A percentile compares a stretch with the other conserved stretches of the same genome.
These are phyloP conservation scores for Strobilomyces dryophilus DNA, from an alignment of 768 basidiomycete species.

Conservation along the genomic window DNA sequence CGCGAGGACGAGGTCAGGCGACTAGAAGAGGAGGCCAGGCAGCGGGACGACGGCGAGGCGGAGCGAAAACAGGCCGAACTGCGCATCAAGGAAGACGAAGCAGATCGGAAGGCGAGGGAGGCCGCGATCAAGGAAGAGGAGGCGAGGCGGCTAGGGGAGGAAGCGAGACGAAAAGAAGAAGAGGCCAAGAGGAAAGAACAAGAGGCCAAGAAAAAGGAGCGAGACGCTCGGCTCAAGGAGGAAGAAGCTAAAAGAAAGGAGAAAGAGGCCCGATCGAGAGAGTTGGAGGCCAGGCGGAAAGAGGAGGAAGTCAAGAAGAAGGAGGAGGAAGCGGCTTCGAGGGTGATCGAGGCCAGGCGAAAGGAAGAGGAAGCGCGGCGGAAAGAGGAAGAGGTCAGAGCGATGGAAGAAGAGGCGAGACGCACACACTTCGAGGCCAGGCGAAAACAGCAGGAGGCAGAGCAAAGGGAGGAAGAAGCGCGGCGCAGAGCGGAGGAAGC, in stretches of 20 bases:
- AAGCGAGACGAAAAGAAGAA: conserved; percentile 22
- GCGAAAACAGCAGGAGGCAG: conserved; percentile 28
- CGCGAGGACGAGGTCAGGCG: conserved; percentile 28
- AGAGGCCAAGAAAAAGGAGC: conserved; percentile 26
- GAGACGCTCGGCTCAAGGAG: conserved; percentile 16
- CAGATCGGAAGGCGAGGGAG: conserved; percentile 27
- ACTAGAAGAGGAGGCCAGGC: conserved; percentile 26
- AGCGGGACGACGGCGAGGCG: conserved; percentile 22
- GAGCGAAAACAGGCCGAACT: conserved; percentile 27
- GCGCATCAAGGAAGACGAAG: conserved; percentile 32
- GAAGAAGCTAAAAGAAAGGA: conserved; percentile 30
- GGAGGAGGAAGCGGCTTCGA: conserved; percentile 27
- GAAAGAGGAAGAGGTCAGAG: conserved; percentile 26
- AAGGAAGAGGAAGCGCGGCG: conserved; percentile 29
- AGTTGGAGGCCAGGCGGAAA: conserved; percentile 19
- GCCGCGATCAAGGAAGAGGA: conserved; percentile 19
- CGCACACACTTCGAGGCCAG: conserved; percentile 30
- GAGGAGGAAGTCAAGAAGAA: conserved; percentile 20
- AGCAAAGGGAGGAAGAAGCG: conserved; percentile 30
- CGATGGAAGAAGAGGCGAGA: conserved; percentile 21
- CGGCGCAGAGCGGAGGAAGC: conserved; percentile 25
- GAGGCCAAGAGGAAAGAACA: conserved; percentile 29
- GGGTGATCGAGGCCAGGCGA: conserved; percentile 24
- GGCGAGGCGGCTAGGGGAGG: conserved; percentile 22
- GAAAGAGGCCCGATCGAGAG: conserved; percentile 17